Evolutionary conservation across 257 asterid species (phyloP).

Genomic region (Orobanche coerulescens): DNA sequence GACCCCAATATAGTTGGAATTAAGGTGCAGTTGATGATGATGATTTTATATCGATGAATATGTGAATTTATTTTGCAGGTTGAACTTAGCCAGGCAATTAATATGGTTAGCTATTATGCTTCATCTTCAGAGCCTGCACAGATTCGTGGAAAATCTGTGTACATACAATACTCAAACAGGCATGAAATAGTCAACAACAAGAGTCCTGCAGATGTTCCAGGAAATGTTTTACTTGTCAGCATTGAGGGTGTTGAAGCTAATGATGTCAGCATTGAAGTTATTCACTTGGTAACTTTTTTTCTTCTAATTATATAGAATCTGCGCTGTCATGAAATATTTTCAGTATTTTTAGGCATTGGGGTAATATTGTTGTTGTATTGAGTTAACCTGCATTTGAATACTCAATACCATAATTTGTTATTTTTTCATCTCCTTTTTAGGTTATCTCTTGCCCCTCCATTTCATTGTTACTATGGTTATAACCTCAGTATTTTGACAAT

Average conservation of each 20-base stretch:
- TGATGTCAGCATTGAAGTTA: conserved; percentile 83
- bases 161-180: conserved; percentile 77
- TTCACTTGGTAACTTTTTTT: conserved; percentile 55
- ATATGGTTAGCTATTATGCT: conserved; percentile 72
- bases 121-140: conserved; percentile 84
- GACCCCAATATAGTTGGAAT: too few relatives aligned
- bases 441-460: conserved; percentile 5
- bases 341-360: too few relatives aligned
- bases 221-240: conserved; percentile 77
- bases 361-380: too few relatives aligned
- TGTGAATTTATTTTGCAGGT: conserved; percentile 34
- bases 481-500: neutral
- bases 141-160: conserved; percentile 76
- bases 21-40: too few relatives aligned
- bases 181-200: conserved; percentile 77
- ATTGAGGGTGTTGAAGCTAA: conserved; percentile 84
- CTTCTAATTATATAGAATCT: neutral
- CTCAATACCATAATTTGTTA: neutral
- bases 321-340: neutral
- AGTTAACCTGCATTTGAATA: neutral
- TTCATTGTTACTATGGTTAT: neutral
- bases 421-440: neutral
- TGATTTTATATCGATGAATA: conserved; percentile 4
- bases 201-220: conserved; percentile 77
- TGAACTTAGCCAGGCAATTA: conserved; percentile 77